Evolutionary conservation across 768 basidiomycete species (phyloP).

Genomic region (Arthromyces matolae): DNA sequence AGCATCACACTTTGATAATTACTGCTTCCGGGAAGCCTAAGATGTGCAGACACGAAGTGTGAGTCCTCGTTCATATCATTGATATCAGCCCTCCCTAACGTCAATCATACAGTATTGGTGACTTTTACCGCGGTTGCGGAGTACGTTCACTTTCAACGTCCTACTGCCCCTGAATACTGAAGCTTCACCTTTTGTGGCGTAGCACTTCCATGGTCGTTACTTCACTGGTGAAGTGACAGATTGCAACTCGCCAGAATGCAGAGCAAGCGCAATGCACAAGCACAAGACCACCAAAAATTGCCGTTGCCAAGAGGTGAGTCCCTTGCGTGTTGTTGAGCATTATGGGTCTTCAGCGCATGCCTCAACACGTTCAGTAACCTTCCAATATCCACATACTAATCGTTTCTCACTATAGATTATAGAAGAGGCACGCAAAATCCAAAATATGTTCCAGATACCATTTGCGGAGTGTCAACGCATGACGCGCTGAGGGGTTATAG

Average conservation of each 20-base stretch:
- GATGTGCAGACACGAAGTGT: constrained; percentile 41
- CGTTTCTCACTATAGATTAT: constrained; percentile 29
- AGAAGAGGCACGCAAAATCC: constrained; percentile 38
- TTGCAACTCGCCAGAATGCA: constrained; percentile 36
- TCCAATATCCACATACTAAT: background rate
- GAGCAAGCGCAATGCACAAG: constrained; percentile 37
- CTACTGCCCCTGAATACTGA: constrained; percentile 4
- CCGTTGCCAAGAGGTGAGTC: constrained; percentile 36
- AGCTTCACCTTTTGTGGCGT: constrained; percentile 13
- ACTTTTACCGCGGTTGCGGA: constrained; percentile 49
- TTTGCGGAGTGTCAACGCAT: constrained; percentile 39
- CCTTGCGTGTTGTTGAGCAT: background rate
- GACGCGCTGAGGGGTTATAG: constrained; percentile 26
- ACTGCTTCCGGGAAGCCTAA: background rate
- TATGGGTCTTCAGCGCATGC: background rate
- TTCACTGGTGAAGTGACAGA: constrained; percentile 42
- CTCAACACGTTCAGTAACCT: background rate
- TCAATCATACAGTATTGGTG: constrained; percentile 35
- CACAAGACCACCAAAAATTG: constrained; percentile 42
- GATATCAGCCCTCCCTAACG: background rate
- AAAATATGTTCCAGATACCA: constrained; percentile 45
- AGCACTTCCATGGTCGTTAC: constrained; percentile 50
- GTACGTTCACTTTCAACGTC: constrained; percentile 25
- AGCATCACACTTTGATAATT: background rate
- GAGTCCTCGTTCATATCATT: constrained; percentile 7